A percentile compares a stretch with the other conserved stretches of the same genome.
Conservation (phyloP, 2,329 filamentous ascomycete genomes). For the Xylaria sp. region DNA sequence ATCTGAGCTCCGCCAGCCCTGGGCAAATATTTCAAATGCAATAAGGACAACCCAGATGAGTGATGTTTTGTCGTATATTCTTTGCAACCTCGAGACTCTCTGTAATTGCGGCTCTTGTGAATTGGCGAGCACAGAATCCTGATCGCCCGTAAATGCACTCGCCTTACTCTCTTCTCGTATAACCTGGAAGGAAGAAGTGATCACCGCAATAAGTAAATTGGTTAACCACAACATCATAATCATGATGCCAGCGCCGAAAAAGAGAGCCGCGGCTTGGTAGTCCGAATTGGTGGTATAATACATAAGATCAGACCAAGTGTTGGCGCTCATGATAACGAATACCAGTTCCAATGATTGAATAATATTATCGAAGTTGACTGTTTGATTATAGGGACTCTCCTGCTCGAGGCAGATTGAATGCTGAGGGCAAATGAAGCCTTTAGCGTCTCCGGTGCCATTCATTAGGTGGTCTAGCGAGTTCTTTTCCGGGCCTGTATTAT, state of each 20-base stretch:
- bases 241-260: constrained; percentile 78
- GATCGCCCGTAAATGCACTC: constrained; percentile 87
- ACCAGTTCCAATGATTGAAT: constrained; percentile 90
- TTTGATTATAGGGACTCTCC: constrained; percentile 81
- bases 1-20: constrained; percentile 77
- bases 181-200: constrained; percentile 97
- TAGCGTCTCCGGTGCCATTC: constrained; percentile 65
- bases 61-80: constrained; percentile 76
- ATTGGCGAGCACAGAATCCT: constrained; percentile 57
- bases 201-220: constrained; percentile 93
- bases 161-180: constrained; percentile 95
- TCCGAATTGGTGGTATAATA: constrained; percentile 94
- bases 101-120: constrained; percentile 55
- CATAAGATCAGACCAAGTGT: constrained; percentile 94
- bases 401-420: constrained; percentile 86
- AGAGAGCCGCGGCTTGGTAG: constrained; percentile 86
- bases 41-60: constrained; percentile 86
- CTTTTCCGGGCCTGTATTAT: constrained; percentile 32
- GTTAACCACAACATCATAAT: constrained; percentile 97
- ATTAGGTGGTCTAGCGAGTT: constrained; percentile 58
- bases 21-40: constrained; percentile 79
- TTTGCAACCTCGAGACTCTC: constrained; percentile 67
- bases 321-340: constrained; percentile 98
- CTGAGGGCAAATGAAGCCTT: constrained; percentile 88
- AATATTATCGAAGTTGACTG: constrained; percentile 95